These are phyloP conservation scores for Lavandula angustifolia DNA, from an alignment of 257 asterid genomes.

Conservation along the genomic window DNA sequence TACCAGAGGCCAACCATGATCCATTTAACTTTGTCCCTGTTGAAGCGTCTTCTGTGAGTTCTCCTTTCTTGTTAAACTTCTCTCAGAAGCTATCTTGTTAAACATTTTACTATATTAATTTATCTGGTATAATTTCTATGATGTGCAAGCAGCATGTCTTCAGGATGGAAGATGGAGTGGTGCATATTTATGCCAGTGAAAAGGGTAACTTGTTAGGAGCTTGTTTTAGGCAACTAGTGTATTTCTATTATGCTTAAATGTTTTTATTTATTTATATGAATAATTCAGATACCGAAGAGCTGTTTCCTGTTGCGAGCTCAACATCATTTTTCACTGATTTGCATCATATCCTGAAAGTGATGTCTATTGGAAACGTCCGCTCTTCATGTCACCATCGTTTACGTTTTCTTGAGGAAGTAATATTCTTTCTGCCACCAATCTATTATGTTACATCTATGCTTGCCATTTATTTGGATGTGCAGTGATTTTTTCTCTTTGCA, in stretches of 20 bases:
- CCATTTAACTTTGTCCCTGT: slow-evolving; percentile 66
- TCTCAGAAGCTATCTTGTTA: slow-evolving; percentile 27
- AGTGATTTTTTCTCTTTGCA: slow-evolving; percentile 36
- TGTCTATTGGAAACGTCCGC: slow-evolving; percentile 82
- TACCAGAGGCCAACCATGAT: slow-evolving; percentile 44
- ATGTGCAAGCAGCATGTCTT: slow-evolving; percentile 63
- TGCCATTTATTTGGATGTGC: slow-evolving; percentile 22
- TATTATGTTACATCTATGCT: slow-evolving; percentile 25
- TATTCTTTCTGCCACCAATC: slow-evolving; percentile 27
- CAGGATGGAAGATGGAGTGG: slow-evolving; percentile 91
- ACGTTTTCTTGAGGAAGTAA: slow-evolving; percentile 88
- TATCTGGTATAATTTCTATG: slow-evolving; percentile 31
- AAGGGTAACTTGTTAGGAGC: slow-evolving; percentile 51
- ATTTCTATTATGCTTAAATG: slow-evolving; percentile 11
- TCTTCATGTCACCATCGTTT: slow-evolving; percentile 79
- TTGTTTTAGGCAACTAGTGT: slow-evolving; percentile 14
- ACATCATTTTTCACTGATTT: slow-evolving; percentile 86
- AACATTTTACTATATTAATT: slow-evolving; percentile 27
- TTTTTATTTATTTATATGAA: slow-evolving; percentile 17
- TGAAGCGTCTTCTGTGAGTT: slow-evolving; percentile 83
- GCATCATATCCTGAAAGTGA: slow-evolving; percentile 80
- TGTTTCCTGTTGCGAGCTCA: slow-evolving; percentile 79
- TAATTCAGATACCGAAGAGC: slow-evolving; percentile 65
- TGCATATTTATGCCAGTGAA: slow-evolving; percentile 74
- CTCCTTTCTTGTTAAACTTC: slow-evolving; percentile 31